These are phyloP conservation scores for Fraxinus greggii DNA, from an alignment of 305 asterid species.

Conservation along the genomic window DNA sequence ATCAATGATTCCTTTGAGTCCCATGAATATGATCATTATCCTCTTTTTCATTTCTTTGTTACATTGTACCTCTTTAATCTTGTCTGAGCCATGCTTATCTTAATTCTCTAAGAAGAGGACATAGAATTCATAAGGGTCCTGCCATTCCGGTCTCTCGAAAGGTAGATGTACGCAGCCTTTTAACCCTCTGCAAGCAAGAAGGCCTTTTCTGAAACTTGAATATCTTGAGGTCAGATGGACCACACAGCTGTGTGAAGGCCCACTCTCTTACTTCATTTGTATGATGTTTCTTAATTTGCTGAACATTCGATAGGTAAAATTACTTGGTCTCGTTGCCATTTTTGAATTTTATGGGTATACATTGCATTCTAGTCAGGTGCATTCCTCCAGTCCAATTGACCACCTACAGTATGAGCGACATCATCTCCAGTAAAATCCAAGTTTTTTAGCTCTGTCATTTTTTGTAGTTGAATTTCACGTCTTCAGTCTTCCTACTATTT, in stretches of 20 bases:
- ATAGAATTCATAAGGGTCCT: not conserved
- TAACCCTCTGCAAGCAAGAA: not conserved
- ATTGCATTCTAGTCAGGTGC: not conserved
- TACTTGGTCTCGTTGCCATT: not conserved
- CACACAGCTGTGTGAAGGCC: not conserved
- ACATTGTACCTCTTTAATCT: not conserved
- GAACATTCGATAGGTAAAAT: not conserved
- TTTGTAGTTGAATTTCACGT: slow-evolving; percentile 5
- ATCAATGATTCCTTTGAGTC: not conserved
- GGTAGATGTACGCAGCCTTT: not conserved
- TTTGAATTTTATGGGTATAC: not conserved
- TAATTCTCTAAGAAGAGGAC: not conserved
- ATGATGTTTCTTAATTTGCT: not conserved
- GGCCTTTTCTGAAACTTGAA: not conserved
- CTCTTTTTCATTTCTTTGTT: not conserved
- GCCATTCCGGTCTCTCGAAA: not conserved
- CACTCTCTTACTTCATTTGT: not conserved
- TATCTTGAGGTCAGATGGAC: not conserved
- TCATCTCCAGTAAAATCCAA: not conserved
- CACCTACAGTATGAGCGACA: not conserved
- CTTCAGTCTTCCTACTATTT: not conserved
- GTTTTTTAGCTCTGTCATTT: not conserved
- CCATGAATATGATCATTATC: not conserved
- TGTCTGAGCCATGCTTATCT: not conserved
- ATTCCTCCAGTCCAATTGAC: slow-evolving; percentile 1